Evolutionary conservation across 495 filamentous ascomycete species (phyloP).

Genomic region (Bacidia gigantensis): DNA sequence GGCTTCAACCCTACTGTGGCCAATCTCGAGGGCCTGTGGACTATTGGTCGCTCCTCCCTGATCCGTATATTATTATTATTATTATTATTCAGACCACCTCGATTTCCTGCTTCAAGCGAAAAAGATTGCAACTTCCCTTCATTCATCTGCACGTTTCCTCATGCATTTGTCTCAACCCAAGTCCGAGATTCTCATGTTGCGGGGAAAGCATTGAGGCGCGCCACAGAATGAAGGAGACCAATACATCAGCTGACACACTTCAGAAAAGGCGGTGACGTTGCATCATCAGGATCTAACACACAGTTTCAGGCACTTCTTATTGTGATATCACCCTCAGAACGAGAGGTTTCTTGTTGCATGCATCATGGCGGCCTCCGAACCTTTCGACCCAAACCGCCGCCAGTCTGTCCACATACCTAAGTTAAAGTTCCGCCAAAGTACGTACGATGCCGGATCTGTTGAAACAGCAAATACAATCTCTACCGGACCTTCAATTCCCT

Average conservation of each 20-base stretch:
- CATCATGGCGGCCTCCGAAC: not conserved
- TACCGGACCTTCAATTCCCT: not conserved
- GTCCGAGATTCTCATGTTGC: too few relatives aligned
- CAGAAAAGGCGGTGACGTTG: too few relatives aligned
- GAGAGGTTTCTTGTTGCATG: too few relatives aligned
- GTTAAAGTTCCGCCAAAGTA: slow-evolving; percentile 2
- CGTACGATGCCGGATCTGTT: not conserved
- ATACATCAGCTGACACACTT: too few relatives aligned
- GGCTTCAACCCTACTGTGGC: too few relatives aligned
- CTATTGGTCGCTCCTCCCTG: too few relatives aligned
- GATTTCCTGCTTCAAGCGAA: not conserved
- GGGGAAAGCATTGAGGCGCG: too few relatives aligned
- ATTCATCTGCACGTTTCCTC: not conserved
- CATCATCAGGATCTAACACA: too few relatives aligned
- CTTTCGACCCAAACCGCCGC: not conserved
- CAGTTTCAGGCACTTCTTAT: too few relatives aligned
- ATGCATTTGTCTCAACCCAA: too few relatives aligned
- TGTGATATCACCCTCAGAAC: too few relatives aligned
- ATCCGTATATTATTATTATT: not conserved
- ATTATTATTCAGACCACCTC: not conserved
- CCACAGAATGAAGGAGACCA: too few relatives aligned
- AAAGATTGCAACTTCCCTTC: not conserved
- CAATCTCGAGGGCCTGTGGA: not conserved
- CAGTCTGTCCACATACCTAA: slow-evolving; percentile 1
- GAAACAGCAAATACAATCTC: not conserved